Conservation (phyloP, 345 rosid genomes). For the Geranium rotundifolium region DNA sequence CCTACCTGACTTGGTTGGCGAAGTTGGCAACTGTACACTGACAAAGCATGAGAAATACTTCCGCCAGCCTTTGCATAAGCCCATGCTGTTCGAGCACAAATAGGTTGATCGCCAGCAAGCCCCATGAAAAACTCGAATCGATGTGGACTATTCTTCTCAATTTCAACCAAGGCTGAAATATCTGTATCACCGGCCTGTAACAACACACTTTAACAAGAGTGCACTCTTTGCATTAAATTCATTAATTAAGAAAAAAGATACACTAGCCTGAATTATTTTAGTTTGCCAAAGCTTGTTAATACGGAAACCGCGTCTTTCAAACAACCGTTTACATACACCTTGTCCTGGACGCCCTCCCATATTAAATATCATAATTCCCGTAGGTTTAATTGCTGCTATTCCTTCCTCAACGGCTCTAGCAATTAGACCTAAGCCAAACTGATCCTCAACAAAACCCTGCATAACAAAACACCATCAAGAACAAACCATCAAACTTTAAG, state of each 20-base stretch:
- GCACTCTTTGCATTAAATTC: constrained; percentile 7
- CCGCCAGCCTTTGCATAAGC: constrained; percentile 94
- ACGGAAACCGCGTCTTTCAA: constrained; percentile 82
- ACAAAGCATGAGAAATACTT: constrained; percentile 87
- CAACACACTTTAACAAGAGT: constrained; percentile 18
- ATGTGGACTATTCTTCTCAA: constrained; percentile 95
- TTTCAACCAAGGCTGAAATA: constrained; percentile 90
- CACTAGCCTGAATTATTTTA: constrained; percentile 73
- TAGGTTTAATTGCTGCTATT: constrained; percentile 78
- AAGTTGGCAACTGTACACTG: constrained; percentile 89
- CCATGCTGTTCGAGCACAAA: constrained; percentile 99
- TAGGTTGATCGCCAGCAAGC: constrained; percentile 80
- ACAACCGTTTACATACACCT: constrained; percentile 83
- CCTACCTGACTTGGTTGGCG: constrained; percentile 78
- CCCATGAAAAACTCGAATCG: constrained; percentile 99
- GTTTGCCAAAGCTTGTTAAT: constrained; percentile 91
- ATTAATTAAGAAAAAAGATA: not conserved
- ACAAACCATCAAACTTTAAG: not conserved
- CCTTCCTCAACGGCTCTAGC: constrained; percentile 99
- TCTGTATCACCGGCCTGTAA: constrained; percentile 95
- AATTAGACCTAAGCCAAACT: constrained; percentile 91
- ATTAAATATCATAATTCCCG: constrained; percentile 95
- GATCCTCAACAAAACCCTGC: constrained; percentile 97
- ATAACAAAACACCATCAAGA: not conserved
- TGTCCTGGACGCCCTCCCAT: constrained; percentile 99